Evolutionary conservation across 1,284 basidiomycete species (phyloP), one percentile per base, ranked within the genome.

Genomic region (Meira miltonrushii): DNA sequence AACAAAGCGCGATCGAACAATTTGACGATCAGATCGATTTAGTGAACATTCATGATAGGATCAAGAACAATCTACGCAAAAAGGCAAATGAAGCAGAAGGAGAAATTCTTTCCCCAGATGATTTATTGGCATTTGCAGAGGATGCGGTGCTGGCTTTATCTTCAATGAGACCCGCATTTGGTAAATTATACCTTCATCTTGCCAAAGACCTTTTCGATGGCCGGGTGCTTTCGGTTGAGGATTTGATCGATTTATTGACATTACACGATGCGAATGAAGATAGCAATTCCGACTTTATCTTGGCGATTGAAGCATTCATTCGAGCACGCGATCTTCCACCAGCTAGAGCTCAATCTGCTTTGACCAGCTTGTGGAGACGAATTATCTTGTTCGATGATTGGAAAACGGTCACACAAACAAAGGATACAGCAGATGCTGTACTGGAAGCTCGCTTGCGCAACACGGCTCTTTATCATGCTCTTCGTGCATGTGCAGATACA

Each of bases 331-430:
- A 83, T 59, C 75, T 90, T 1, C 89, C 90, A 19, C 84, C 86
- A 59, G 84, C 83, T 21, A 82, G 92, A 53, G 33, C 58, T 9
- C 33, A 50, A 1, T 55, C 54, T 0, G 17, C 53, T 1, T 83
- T 90, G 70, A 81, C 85, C 44, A 85, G 84, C 37, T 83, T 90
- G 17, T 96, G 92, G 93, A 83, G 92, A 40, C 82, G 93, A 33
- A 84, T 93, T 49, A 93, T 90, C 72, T 82, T 89, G 46, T 85
- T 89, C 56, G 92, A 96, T 75, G 86, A 95, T 47, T 61, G 57
- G 50, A 57, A 54, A 5, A 19, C 2, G 54, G 54, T n/a, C 40
- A 49, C 51, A 47, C n/a, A 50, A 57, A 6, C 25, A 54, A 41
- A 51, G 53, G 44, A 52, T 8, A 56, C 65, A 0, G 53, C 61